Evolutionary conservation across 768 basidiomycete genomes (phyloP).

Genomic region (Naganishia vishniacii): DNA sequence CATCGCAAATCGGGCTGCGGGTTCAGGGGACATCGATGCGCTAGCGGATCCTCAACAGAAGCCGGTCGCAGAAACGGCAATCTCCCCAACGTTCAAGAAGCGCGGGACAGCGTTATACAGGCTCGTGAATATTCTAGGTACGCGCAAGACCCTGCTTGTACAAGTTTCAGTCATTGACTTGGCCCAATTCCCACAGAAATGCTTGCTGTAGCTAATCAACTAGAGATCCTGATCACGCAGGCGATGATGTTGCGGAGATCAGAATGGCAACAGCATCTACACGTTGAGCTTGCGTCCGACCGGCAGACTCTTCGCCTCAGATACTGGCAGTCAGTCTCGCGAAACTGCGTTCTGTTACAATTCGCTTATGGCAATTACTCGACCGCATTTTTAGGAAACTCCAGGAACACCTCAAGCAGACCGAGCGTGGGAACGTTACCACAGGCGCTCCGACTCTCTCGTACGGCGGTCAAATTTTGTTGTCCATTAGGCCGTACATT

Average conservation of each 20-base stretch:
- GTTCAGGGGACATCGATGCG: not conserved
- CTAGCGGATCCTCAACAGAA: not conserved
- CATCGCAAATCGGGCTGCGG: not conserved
- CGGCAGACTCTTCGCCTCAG: conserved; percentile 1
- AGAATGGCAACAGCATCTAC: conserved; percentile 18
- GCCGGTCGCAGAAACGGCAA: no score
- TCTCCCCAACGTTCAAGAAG: not conserved
- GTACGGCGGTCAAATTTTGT: not conserved
- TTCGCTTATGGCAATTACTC: not conserved
- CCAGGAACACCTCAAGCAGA: not conserved
- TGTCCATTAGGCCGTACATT: not conserved
- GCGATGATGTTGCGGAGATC: conserved; percentile 14
- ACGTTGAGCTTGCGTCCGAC: conserved; percentile 10
- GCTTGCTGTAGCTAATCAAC: conserved; percentile 5
- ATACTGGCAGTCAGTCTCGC: conserved; percentile 14
- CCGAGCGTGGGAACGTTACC: not conserved
- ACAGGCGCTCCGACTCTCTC: not conserved
- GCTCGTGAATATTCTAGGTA: conserved; percentile 9
- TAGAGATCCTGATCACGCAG: conserved; percentile 8
- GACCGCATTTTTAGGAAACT: not conserved
- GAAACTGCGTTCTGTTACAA: not conserved
- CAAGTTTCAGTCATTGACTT: not conserved
- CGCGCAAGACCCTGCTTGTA: not conserved
- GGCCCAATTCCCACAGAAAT: not conserved
- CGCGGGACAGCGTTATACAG: conserved; percentile 1